These are phyloP conservation scores for Melaleuca quinquenervia DNA, from an alignment of 345 rosid genomes.

Conservation along the genomic window DNA sequence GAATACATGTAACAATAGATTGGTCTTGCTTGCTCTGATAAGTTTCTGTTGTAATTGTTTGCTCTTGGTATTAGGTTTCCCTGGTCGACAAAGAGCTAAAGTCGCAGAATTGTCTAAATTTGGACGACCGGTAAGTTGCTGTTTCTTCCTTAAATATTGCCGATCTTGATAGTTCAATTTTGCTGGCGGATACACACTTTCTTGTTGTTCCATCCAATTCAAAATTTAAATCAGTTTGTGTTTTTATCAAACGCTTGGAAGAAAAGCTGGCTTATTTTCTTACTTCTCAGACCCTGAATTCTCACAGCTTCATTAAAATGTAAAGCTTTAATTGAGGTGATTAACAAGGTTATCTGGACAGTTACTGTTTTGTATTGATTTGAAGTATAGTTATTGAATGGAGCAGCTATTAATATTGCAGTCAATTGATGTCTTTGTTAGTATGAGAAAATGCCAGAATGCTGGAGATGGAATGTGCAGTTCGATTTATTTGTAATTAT, in stretches of 20 bases:
- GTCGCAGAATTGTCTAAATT: conserved; percentile 78
- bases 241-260: not conserved
- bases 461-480: not conserved
- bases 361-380: not conserved
- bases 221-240: not conserved
- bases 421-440: not conserved
- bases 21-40: not conserved
- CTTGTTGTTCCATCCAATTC: not conserved
- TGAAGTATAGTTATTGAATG: not conserved
- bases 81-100: conserved; percentile 81
- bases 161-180: not conserved
- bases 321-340: not conserved
- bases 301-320: not conserved
- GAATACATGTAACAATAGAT: not conserved
- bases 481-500: not conserved
- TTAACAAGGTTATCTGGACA: not conserved
- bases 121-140: conserved; percentile 72
- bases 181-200: not conserved
- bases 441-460: not conserved
- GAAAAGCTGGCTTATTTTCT: not conserved
- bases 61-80: conserved; percentile 37
- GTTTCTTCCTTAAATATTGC: not conserved
- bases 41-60: not conserved
- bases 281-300: not conserved
- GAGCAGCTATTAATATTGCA: not conserved